Conservation (phyloP, 768 basidiomycete genomes). For the Boletus speciosus region DNA sequence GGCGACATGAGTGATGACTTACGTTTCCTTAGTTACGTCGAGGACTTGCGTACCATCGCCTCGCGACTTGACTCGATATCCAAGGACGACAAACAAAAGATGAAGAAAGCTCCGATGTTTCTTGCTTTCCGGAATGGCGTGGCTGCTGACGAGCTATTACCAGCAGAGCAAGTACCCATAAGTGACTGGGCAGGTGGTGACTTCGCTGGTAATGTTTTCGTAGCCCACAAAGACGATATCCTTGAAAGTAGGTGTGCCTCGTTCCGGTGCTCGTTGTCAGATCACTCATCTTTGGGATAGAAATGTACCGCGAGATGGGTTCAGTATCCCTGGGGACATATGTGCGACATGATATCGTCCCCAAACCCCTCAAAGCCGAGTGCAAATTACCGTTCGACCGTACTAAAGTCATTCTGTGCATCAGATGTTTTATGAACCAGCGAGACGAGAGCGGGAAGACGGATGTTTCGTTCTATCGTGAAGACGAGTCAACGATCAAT, state of each 20-base stretch:
- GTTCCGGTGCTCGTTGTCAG: not conserved
- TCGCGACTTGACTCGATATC: constrained; percentile 9
- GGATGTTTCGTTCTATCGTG: not conserved
- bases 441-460: constrained; percentile 7
- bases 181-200: constrained; percentile 10
- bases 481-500: not conserved
- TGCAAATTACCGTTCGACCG: not conserved
- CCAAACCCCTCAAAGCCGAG: not conserved
- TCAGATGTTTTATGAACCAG: constrained; percentile 8
- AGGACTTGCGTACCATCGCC: constrained; percentile 13
- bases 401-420: constrained; percentile 1
- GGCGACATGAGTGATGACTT: not conserved
- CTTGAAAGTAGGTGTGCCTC: constrained; percentile 9
- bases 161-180: constrained; percentile 10
- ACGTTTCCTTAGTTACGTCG: constrained; percentile 7
- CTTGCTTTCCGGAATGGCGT: not conserved
- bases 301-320: constrained; percentile 14
- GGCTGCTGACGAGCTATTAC: not conserved
- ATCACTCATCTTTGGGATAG: not conserved
- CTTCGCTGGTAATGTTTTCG: constrained; percentile 4
- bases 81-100: constrained; percentile 5
- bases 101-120: constrained; percentile 11
- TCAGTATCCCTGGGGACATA: constrained; percentile 8
- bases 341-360: constrained; percentile 2
- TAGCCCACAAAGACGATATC: constrained; percentile 5